Percentiles rank a stretch among this genome's conserved stretches.
phyloP scores from a whole-genome alignment of 805 yeast species.

The Torulaspora microellipsoides region DNA sequence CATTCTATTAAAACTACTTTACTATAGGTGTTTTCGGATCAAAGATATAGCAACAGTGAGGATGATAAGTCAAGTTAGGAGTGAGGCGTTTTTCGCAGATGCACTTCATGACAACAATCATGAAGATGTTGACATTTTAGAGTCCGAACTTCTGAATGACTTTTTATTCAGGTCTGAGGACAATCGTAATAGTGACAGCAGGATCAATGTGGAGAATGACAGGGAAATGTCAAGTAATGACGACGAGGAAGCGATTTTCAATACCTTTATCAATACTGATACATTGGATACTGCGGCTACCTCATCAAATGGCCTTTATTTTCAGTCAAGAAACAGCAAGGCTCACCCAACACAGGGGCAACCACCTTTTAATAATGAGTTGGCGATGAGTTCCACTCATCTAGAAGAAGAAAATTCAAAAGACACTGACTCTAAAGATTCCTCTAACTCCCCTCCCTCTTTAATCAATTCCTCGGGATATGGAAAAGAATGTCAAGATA shows the following conservation, averaged over 20 bases:
- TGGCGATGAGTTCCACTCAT: conserved; percentile 4
- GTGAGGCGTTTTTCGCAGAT: conserved; percentile 5
- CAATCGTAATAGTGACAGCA: neutral
- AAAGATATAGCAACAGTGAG: too few relatives aligned
- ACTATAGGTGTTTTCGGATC: too few relatives aligned
- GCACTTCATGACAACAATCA: neutral
- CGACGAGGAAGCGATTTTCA: conserved; percentile 23
- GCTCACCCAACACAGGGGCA: conserved; percentile 2
- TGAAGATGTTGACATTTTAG: conserved; percentile 16
- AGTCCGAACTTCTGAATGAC: conserved; percentile 28
- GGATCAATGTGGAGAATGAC: conserved; percentile 4
- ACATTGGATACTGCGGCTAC: conserved; percentile 10
- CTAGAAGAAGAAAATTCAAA: neutral
- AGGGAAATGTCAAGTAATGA: conserved; percentile 9
- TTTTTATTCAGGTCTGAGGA: conserved; percentile 17
- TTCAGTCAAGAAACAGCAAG: conserved; percentile 1
- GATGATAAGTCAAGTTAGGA: conserved; percentile 9
- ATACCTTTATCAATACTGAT: conserved; percentile 25
- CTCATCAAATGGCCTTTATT: neutral
- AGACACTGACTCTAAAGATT: conserved; percentile 1
- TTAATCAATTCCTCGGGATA: conserved; percentile 7
- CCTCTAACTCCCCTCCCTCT: conserved; percentile 4
- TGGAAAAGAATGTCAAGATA: conserved; percentile 16
- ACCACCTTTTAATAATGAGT: conserved; percentile 2
- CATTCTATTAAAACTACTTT: too few relatives aligned